phyloP scores from a whole-genome alignment of 78 protist species.

The Dictyostelium firmibasis region DNA sequence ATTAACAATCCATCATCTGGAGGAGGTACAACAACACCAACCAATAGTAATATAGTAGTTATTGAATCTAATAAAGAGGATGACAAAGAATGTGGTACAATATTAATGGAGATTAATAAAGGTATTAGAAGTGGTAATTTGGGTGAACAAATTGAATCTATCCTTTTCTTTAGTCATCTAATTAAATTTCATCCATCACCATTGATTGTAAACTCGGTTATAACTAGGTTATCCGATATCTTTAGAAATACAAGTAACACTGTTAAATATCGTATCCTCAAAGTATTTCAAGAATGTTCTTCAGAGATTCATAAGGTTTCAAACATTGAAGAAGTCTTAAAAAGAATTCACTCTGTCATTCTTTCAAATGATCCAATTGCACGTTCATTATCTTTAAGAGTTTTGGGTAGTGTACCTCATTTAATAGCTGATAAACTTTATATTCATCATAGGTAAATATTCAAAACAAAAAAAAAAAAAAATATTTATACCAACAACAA shows the following conservation, averaged over 20 bases:
- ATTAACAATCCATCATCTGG: neutral
- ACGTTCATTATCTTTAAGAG: conserved; percentile 46
- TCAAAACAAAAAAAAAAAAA: neutral
- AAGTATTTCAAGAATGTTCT: conserved; percentile 76
- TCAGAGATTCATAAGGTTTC: conserved; percentile 25
- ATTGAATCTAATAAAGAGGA: neutral
- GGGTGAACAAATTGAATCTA: conserved; percentile 72
- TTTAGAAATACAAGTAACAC: conserved; percentile 38
- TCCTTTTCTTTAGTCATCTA: conserved; percentile 34
- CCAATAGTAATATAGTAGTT: neutral
- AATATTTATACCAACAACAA: neutral
- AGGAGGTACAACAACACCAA: neutral
- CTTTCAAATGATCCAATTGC: conserved; percentile 68
- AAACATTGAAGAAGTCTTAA: conserved; percentile 52
- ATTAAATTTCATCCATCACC: conserved; percentile 58
- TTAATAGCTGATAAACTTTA: conserved; percentile 60
- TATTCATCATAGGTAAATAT: conserved; percentile 56
- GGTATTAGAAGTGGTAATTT: conserved; percentile 70
- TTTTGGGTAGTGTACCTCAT: conserved; percentile 50
- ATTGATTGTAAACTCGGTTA: conserved; percentile 16
- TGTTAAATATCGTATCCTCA: conserved; percentile 32
- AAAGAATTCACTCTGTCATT: conserved; percentile 57
- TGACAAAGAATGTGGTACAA: conserved; percentile 32
- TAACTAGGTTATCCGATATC: conserved; percentile 43
- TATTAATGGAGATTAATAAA: conserved; percentile 61